Conservation (phyloP, 192 early-diverging fungal genomes). For the Chytriomyces hyalinus region DNA sequence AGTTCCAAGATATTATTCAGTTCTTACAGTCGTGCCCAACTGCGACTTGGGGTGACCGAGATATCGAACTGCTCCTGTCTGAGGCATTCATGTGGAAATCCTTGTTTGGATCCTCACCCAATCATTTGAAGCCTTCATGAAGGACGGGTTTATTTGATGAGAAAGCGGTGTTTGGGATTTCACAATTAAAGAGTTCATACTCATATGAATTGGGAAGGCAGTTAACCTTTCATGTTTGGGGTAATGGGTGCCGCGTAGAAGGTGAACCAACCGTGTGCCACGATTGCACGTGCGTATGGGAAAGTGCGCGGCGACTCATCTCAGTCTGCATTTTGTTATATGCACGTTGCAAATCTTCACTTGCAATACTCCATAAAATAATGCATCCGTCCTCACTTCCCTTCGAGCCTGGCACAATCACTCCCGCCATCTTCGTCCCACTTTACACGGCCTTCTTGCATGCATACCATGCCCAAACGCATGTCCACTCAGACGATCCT, state of each 20-base stretch:
- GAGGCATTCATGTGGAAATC: slow-evolving; percentile 98
- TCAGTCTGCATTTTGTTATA: too few species aligned
- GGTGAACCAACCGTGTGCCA: too few species aligned
- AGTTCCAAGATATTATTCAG: slow-evolving; percentile 81
- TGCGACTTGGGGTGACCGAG: slow-evolving; percentile 82
- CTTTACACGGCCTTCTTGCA: slow-evolving; percentile 20
- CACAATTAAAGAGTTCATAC: too few species aligned
- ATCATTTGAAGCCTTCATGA: slow-evolving; percentile 65
- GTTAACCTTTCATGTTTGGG: too few species aligned
- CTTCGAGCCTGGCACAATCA: slow-evolving; percentile 17
- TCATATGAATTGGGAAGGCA: too few species aligned
- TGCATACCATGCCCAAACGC: slow-evolving; percentile 1
- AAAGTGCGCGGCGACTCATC: too few species aligned
- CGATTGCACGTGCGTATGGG: too few species aligned
- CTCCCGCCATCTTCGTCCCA: slow-evolving; percentile 5
- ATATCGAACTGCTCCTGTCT: slow-evolving; percentile 91
- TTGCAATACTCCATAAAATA: not conserved
- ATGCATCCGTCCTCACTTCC: slow-evolving; percentile 2
- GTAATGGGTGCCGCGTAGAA: too few species aligned
- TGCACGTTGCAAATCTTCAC: too few species aligned
- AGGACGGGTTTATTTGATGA: not conserved
- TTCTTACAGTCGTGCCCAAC: slow-evolving; percentile 92
- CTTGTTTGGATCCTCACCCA: slow-evolving; percentile 90
- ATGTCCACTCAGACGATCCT: not conserved
- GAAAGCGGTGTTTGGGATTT: too few species aligned